These are phyloP conservation scores for Mimosa bimucronata DNA, from an alignment of 306 rosid species.

Conservation along the genomic window DNA sequence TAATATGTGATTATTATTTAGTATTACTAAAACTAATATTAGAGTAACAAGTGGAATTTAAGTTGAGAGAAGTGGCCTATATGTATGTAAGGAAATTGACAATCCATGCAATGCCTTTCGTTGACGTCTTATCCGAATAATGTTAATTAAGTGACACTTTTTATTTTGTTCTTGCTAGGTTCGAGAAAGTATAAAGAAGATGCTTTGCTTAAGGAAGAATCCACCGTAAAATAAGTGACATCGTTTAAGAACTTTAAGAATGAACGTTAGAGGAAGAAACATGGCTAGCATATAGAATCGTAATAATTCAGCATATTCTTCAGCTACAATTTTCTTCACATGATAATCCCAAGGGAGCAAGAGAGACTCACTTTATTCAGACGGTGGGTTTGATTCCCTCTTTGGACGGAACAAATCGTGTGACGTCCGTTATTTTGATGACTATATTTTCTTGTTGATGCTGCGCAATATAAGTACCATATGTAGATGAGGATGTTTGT, in stretches of 20 bases:
- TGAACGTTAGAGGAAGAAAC: background rate
- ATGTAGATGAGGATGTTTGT: no score
- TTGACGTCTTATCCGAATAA: slow-evolving; percentile 30
- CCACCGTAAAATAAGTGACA: slow-evolving; percentile 33
- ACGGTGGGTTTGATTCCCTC: background rate
- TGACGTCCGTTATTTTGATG: background rate
- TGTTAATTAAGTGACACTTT: slow-evolving; percentile 39
- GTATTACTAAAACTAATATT: background rate
- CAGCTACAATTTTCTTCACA: background rate
- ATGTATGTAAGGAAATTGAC: background rate
- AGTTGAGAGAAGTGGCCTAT: background rate
- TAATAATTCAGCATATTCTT: background rate
- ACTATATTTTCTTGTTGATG: no score
- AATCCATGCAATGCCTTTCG: slow-evolving; percentile 9
- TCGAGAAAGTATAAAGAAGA: slow-evolving; percentile 41
- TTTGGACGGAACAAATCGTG: background rate
- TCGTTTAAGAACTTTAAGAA: no score
- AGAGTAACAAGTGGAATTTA: background rate
- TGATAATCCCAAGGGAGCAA: background rate
- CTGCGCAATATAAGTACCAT: no score
- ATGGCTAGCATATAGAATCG: slow-evolving; percentile 9
- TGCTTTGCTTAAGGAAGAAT: slow-evolving; percentile 61
- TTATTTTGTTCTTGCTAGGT: slow-evolving; percentile 6
- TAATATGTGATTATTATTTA: background rate
- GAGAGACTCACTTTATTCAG: background rate